A percentile compares a stretch with the other conserved stretches of the same genome.
These are phyloP conservation scores for Saccharomycopsis lassenensis DNA, from an alignment of 805 yeast species.

Conservation along the genomic window DNA sequence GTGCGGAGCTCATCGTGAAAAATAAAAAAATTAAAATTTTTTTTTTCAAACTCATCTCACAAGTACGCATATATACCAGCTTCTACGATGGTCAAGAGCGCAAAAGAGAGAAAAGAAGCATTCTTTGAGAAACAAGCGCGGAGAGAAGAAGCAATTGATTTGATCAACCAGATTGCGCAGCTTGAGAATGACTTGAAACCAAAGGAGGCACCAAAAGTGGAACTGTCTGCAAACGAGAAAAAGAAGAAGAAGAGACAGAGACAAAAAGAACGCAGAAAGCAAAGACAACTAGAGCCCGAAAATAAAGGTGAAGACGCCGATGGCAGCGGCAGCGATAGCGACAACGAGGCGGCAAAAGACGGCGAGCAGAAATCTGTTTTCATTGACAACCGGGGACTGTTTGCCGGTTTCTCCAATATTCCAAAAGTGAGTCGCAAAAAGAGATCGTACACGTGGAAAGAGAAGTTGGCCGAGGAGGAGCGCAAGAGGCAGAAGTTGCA, in stretches of 20 bases:
- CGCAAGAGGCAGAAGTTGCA: constrained; percentile 35
- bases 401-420: constrained; percentile 55
- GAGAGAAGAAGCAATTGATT: constrained; percentile 31
- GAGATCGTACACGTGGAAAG: constrained; percentile 69
- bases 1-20: no score
- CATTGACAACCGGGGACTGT: constrained; percentile 60
- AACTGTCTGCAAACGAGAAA: constrained; percentile 20
- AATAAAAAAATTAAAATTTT: no score
- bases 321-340: constrained; percentile 3
- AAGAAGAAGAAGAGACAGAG: constrained; percentile 55
- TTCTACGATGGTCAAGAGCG: constrained; percentile 7
- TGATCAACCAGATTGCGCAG: constrained; percentile 15
- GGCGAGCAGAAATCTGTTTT: constrained; percentile 31
- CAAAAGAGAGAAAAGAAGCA: constrained; percentile 16
- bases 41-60: no score
- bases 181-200: constrained; percentile 4
- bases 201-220: not conserved
- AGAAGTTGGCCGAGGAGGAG: constrained; percentile 37
- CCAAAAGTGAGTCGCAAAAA: constrained; percentile 37
- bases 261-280: constrained; percentile 59
- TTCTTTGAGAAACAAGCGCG: constrained; percentile 15
- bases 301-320: constrained; percentile 21
- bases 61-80: no score
- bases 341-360: not conserved
- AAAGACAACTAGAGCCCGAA: constrained; percentile 39